These are phyloP conservation scores for Mycena citricolor DNA, from an alignment of 1,284 basidiomycete species.

Conservation along the genomic window DNA sequence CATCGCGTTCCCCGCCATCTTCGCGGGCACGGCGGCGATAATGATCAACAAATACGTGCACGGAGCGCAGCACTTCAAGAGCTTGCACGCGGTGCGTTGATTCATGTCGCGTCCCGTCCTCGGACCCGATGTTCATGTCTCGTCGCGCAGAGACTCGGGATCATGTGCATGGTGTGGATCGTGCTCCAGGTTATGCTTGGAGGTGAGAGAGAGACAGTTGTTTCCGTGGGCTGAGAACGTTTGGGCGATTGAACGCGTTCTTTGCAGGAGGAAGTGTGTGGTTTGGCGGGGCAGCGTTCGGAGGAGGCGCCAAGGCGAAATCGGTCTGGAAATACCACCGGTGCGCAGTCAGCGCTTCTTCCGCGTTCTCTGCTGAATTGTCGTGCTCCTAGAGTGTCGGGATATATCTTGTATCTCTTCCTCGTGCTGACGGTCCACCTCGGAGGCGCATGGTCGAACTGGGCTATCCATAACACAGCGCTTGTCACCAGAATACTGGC, in stretches of 20 bases:
- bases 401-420: slow-evolving; percentile 59
- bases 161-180: slow-evolving; percentile 54
- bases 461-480: slow-evolving; percentile 42
- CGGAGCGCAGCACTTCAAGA: slow-evolving; percentile 53
- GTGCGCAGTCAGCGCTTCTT: slow-evolving; percentile 36
- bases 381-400: slow-evolving; percentile 49
- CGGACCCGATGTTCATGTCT: background rate
- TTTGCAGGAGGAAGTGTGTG: slow-evolving; percentile 72
- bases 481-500: slow-evolving; percentile 46
- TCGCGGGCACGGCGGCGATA: slow-evolving; percentile 55
- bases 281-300: slow-evolving; percentile 61
- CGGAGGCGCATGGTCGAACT: slow-evolving; percentile 65
- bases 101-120: background rate
- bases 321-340: slow-evolving; percentile 76
- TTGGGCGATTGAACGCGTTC: too few species aligned
- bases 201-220: too few species aligned
- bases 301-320: slow-evolving; percentile 66
- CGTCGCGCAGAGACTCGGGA: slow-evolving; percentile 50
- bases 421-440: slow-evolving; percentile 58
- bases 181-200: slow-evolving; percentile 55
- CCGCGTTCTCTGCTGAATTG: slow-evolving; percentile 3
- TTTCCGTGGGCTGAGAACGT: too few species aligned
- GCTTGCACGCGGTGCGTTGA: slow-evolving; percentile 69
- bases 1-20: slow-evolving; percentile 53
- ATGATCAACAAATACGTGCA: slow-evolving; percentile 52